Percentiles rank a stretch among this genome's conserved stretches.
These are phyloP conservation scores for Lepidium africanum DNA, from an alignment of 345 rosid species.

Conservation along the genomic window DNA sequence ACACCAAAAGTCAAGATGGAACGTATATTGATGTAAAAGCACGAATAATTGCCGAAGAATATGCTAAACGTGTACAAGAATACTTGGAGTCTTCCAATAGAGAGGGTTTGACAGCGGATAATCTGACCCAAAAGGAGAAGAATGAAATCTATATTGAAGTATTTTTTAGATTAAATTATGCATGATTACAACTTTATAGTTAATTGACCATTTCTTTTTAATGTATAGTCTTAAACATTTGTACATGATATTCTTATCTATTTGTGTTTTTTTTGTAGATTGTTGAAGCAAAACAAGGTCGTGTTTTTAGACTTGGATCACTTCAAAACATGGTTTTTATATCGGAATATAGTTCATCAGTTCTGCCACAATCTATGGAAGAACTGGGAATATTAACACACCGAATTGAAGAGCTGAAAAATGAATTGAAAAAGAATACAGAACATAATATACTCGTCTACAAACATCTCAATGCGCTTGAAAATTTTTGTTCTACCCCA, in stretches of 20 bases:
- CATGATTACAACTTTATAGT: too few relatives aligned
- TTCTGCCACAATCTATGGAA: not conserved
- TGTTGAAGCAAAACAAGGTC: not conserved
- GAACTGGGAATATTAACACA: not conserved
- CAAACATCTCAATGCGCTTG: not conserved
- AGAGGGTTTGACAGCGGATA: not conserved
- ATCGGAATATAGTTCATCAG: not conserved
- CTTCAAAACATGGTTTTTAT: not conserved
- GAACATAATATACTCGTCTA: not conserved
- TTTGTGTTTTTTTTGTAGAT: too few relatives aligned
- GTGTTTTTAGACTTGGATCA: conserved; percentile 6
- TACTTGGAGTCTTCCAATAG: not conserved
- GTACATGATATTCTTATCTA: too few relatives aligned
- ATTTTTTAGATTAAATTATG: too few relatives aligned
- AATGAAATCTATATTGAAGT: too few relatives aligned
- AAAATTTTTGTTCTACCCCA: too few relatives aligned
- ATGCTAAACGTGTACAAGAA: not conserved
- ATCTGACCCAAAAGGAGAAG: too few relatives aligned
- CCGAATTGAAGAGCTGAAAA: not conserved
- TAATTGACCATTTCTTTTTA: too few relatives aligned
- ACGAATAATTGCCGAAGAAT: too few relatives aligned
- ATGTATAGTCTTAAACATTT: too few relatives aligned
- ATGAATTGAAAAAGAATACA: not conserved
- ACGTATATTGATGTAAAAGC: not conserved
- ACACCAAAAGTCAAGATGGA: not conserved